Conservation (phyloP, 1,139 yeast genomes). For the Blastobotrys niveus region DNA sequence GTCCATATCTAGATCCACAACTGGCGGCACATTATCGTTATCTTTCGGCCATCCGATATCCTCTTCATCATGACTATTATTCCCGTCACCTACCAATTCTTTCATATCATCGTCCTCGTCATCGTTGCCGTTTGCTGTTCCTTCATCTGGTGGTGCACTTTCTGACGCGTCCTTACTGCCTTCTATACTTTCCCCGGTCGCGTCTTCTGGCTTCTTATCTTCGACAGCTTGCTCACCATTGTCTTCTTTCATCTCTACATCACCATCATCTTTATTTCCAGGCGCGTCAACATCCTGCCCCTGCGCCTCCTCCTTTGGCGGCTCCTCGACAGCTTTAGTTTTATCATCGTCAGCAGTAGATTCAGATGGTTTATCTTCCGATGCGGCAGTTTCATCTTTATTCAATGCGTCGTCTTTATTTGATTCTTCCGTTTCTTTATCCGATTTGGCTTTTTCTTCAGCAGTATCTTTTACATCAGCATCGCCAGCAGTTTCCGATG, state of each 20-base stretch:
- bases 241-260: too few species aligned
- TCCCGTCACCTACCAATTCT: conserved; percentile 1
- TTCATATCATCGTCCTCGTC: conserved; percentile 2
- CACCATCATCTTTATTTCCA: too few species aligned
- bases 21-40: conserved; percentile 2
- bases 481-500: neutral
- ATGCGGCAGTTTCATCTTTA: neutral
- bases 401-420: neutral
- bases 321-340: too few species aligned
- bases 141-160: neutral
- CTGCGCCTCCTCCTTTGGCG: too few species aligned
- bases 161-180: too few species aligned
- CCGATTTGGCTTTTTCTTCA: neutral
- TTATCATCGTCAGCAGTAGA: neutral
- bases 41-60: conserved; percentile 13
- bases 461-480: neutral
- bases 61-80: conserved; percentile 7
- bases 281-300: too few species aligned
- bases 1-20: neutral
- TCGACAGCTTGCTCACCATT: too few species aligned
- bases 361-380: neutral
- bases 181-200: too few species aligned
- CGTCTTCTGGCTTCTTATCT: too few species aligned
- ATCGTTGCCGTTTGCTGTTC: neutral
- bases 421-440: neutral